Conservation (phyloP, 345 rosid species). For the Microcos paniculata region DNA sequence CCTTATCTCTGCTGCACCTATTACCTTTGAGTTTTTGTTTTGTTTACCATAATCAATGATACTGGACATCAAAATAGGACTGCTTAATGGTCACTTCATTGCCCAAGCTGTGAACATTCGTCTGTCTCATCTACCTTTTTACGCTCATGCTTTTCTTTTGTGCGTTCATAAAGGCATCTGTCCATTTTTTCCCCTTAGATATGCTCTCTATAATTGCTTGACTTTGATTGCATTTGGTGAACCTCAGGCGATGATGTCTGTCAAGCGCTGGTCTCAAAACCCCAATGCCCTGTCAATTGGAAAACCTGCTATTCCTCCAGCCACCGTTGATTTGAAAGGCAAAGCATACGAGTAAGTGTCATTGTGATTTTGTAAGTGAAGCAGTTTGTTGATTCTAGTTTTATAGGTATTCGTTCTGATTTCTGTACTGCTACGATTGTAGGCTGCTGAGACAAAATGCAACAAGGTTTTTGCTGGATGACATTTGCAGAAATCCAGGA, state of each 20-base stretch:
- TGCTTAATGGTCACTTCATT: not conserved
- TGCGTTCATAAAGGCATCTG: not conserved
- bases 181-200: not conserved
- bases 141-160: not conserved
- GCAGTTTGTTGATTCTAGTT: not conserved
- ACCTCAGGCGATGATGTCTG: slow-evolving; percentile 89
- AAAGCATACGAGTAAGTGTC: slow-evolving; percentile 89
- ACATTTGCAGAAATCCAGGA: slow-evolving; percentile 94
- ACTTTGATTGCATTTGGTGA: slow-evolving; percentile 14
- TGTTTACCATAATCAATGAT: not conserved
- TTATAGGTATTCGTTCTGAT: not conserved
- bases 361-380: not conserved
- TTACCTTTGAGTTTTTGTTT: slow-evolving; percentile 58
- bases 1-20: slow-evolving; percentile 97
- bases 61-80: not conserved
- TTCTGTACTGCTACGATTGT: slow-evolving; percentile 21
- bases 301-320: slow-evolving; percentile 96
- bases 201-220: not conserved
- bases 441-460: slow-evolving; percentile 84
- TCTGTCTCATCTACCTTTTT: not conserved
- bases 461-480: slow-evolving; percentile 75
- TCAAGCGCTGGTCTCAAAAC: slow-evolving; percentile 86
- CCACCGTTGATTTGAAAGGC: slow-evolving; percentile 90
- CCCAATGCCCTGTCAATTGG: slow-evolving; percentile 74
- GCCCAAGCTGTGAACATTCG: not conserved